A percentile compares a stretch with the other conserved stretches of the same genome.
These are phyloP conservation scores for Gymnopilus junonius DNA, from an alignment of 768 basidiomycete genomes.

Conservation along the genomic window DNA sequence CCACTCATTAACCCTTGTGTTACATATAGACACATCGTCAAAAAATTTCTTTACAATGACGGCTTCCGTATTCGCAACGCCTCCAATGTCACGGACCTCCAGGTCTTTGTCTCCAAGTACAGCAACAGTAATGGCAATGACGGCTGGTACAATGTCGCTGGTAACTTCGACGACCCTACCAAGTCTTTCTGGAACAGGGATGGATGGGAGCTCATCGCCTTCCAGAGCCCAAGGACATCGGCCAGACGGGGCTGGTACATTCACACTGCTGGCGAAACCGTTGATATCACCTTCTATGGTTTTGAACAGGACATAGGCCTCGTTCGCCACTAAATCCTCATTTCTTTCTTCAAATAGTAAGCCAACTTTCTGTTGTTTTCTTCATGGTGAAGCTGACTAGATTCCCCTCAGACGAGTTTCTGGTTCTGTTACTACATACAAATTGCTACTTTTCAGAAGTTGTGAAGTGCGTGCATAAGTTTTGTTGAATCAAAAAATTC, in stretches of 20 bases:
- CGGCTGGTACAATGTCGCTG: background rate
- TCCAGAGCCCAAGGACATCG: slow-evolving; percentile 1
- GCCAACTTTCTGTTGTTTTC: too few species aligned
- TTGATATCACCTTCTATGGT: slow-evolving; percentile 14
- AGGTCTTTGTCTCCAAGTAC: slow-evolving; percentile 9
- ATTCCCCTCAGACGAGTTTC: too few species aligned
- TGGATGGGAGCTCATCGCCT: slow-evolving; percentile 15
- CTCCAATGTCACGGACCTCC: background rate
- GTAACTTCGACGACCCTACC: background rate
- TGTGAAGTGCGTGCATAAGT: too few species aligned
- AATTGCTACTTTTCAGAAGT: too few species aligned
- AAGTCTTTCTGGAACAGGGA: slow-evolving; percentile 3
- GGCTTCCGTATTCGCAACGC: slow-evolving; percentile 6
- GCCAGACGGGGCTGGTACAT: slow-evolving; percentile 16
- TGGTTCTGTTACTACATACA: too few species aligned
- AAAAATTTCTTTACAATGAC: background rate
- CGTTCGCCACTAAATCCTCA: background rate
- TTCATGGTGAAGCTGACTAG: too few species aligned
- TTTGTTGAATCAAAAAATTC: too few species aligned
- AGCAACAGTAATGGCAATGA: slow-evolving; percentile 5
- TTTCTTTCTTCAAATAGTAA: too few species aligned
- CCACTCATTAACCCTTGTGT: background rate
- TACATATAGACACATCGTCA: too few species aligned
- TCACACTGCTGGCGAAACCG: background rate
- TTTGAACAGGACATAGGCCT: slow-evolving; percentile 12